phyloP scores from a whole-genome alignment of 2,329 filamentous ascomycete species.

The Scopulariopsis brevicaulis region DNA sequence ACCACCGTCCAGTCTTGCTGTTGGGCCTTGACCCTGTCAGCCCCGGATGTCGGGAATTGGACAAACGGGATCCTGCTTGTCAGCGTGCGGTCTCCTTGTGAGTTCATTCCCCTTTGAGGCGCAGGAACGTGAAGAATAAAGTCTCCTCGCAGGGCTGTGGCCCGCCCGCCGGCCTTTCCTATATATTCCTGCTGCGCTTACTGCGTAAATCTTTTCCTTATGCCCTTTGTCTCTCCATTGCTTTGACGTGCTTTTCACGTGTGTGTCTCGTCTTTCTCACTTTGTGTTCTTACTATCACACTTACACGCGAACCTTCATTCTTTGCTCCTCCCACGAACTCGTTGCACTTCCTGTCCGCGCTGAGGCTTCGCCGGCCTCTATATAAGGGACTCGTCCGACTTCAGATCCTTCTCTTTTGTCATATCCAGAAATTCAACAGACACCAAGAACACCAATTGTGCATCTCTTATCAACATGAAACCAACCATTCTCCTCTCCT shows the following conservation, averaged over 20 bases:
- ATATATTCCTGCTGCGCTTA: neutral
- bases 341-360: neutral
- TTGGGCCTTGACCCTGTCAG: too few relatives aligned
- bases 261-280: neutral
- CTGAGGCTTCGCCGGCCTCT: neutral
- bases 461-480: neutral
- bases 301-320: neutral
- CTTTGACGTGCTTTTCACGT: neutral
- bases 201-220: neutral
- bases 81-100: neutral
- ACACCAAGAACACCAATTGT: neutral
- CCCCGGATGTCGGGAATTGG: too few relatives aligned
- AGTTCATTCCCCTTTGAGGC: neutral
- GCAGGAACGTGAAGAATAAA: neutral
- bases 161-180: neutral
- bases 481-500: neutral
- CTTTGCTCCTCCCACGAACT: neutral
- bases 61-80: neutral
- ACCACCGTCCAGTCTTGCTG: too few relatives aligned
- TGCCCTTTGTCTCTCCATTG: neutral
- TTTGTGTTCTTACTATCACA: neutral
- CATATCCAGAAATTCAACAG: neutral
- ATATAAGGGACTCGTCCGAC: neutral
- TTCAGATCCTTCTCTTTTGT: neutral
- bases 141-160: neutral